A percentile compares a stretch with the other conserved stretches of the same genome.
These are phyloP conservation scores for Pyrus hybrid DNA, from an alignment of 331 rosid species.

Conservation along the genomic window DNA sequence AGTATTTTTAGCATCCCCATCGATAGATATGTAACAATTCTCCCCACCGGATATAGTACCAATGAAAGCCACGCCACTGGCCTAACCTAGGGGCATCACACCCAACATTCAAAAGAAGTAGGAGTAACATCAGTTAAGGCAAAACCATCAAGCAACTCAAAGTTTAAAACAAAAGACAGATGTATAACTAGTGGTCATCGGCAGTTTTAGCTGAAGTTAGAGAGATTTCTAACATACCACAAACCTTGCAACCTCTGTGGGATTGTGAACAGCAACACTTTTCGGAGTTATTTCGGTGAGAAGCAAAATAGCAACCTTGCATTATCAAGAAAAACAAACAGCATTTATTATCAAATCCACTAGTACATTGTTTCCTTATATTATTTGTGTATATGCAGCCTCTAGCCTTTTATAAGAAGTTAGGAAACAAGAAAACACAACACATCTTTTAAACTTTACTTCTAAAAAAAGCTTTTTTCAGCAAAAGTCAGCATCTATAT, in stretches of 20 bases:
- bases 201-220: not conserved
- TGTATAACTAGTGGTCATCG: not conserved
- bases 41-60: slow-evolving; percentile 86
- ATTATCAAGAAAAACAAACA: slow-evolving; percentile 12
- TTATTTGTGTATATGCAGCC: not conserved
- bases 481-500: not conserved
- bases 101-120: slow-evolving; percentile 15
- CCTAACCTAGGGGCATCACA: slow-evolving; percentile 69
- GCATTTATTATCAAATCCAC: not conserved
- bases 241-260: slow-evolving; percentile 93
- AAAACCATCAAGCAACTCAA: not conserved
- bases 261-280: slow-evolving; percentile 94
- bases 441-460: not conserved
- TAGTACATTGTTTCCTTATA: not conserved
- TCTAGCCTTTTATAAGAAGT: not conserved
- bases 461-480: not conserved
- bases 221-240: slow-evolving; percentile 57
- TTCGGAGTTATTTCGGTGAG: slow-evolving; percentile 99
- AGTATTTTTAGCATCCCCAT: slow-evolving; percentile 96
- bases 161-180: slow-evolving; percentile 2
- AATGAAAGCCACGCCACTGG: slow-evolving; percentile 99
- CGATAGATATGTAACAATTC: slow-evolving; percentile 85
- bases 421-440: not conserved
- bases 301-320: slow-evolving; percentile 89
- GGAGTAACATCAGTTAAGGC: slow-evolving; percentile 5